Base-by-base conservation (phyloP, 352 stramenopile genomes). In the Globisporangium splendens region DNA sequence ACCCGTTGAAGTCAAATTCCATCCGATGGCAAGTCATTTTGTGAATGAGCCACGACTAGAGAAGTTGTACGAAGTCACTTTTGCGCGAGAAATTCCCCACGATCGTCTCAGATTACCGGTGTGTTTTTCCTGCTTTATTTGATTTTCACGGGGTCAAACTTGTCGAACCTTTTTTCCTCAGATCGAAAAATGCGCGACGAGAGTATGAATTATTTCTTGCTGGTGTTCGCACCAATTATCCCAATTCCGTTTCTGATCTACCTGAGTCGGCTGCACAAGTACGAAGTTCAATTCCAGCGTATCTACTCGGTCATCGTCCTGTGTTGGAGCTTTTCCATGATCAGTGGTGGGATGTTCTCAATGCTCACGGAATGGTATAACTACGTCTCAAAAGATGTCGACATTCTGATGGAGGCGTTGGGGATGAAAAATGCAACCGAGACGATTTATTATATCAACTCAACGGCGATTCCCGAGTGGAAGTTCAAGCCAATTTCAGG, bases 301-400 rank as follows among this genome's bases (percentile, higher is more conserved):
- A 70, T 89, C 18, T 93, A 93, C 63, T 86, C 79, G 8, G 56
- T 80, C 8, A 65, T 93, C 12, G 43, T 88, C 28, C 33, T 89
- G 10, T 90, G 75, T 43, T 93, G 80, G 80, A 82, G 70, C 28
- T 83, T 87, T 52, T 90, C 80, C 13, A 79, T 93, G 51, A 83
- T 91, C 50, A 70, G 63, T 2, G 83, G 83, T 18, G 83, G 83
- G 7, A 87, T 90, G 79, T 89, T 90, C 50, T 91, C 83, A 18
- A 88, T 93, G 80, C 70, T 93, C n/a, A 78, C 62, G 20, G 83
- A 93, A 63, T 93, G 80, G 80, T 88, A 78, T 63, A 84, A 76
- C 52, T 91, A 89, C 65, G 68, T 93, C 8, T 66, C 68, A 13
- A 83, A 85, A 53, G 81, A 93, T 60, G 68, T 93, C 5, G 61